Base-by-base conservation (phyloP, 352 stramenopile genomes). In the Globisporangium spinosum region DNA sequence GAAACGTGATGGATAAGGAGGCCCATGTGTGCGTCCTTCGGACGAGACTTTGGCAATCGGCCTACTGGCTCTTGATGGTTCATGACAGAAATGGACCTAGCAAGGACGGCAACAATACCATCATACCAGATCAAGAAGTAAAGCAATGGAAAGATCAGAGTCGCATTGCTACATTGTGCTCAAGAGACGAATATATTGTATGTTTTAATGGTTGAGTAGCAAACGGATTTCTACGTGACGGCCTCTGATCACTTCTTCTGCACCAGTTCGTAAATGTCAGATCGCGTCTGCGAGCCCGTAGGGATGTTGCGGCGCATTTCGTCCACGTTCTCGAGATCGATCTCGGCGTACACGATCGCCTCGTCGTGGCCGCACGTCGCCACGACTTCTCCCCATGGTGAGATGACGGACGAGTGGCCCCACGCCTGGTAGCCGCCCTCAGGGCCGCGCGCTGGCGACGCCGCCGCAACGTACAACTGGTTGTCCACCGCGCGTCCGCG, bases 341-440 rank as follows among this genome's bases (percentile, higher is more conserved):
- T 82, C 67, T 99, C 97, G 34, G 91, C 96, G 65, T 98, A 89
- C 27, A 99, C 94, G 63, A 99, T 92, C 17, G 80, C 84, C 51
- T 97, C 89, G 10, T 80, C 82, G 76, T 99, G 93, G 29, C 92
- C 96, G 56, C 93, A 98, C 3, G 94, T 99, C 29, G 94, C 94
- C 8, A 99, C 75, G 22, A 99, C 89, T 59, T 98, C 93, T 20
- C 98, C 98, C 98, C 98, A 99, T 0, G 98, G 98, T 32, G 92
- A 98, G 22, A 99, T 86, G 12, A 98, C 86, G 0, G 95, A 98
- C 34, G 94, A 99, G 86, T 99, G 98, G 32, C 98, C 98, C 97
- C 97, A 99, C 2, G 98, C 98, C 71, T 99, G 97, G 82, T 99
- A 99, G 53, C 96, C 91, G 10, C 91, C 90, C 72, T 98, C 82